Evolutionary conservation across 331 rosid species (phyloP).

Genomic region (Quercus phellos): DNA sequence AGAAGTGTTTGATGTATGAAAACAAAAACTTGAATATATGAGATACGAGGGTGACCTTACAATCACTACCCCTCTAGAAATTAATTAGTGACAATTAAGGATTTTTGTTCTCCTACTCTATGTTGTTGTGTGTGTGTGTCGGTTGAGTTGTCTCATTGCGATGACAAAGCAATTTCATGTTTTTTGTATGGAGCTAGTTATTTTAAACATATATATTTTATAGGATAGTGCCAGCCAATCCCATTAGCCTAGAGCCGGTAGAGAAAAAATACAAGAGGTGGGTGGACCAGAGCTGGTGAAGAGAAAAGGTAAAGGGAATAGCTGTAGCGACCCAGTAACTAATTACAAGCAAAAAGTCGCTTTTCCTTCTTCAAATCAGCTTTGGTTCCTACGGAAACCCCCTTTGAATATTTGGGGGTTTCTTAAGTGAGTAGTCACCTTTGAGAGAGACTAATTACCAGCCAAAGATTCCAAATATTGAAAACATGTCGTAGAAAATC

Average conservation of each 20-base stretch:
- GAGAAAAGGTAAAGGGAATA: conserved; percentile 10
- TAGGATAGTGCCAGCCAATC: background rate
- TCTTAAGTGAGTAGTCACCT: conserved; percentile 39
- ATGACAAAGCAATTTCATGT: background rate
- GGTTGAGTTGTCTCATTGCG: background rate
- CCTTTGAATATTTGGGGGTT: conserved; percentile 31
- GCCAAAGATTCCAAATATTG: conserved; percentile 7
- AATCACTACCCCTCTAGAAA: conserved; percentile 23
- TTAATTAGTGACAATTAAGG: conserved; percentile 11
- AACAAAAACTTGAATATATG: conserved; percentile 31
- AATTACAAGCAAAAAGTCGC: conserved; percentile 78
- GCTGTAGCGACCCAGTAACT: conserved; percentile 65
- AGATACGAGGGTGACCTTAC: conserved; percentile 44
- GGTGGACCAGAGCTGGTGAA: conserved; percentile 39
- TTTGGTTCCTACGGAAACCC: conserved; percentile 67
- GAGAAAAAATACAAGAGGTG: conserved; percentile 23
- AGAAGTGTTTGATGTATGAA: conserved; percentile 37
- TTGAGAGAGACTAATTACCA: conserved; percentile 62
- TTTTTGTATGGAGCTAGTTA: background rate
- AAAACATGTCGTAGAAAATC: background rate
- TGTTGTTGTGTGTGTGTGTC: background rate
- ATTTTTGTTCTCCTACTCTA: background rate
- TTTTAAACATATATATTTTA: background rate
- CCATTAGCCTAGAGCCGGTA: background rate
- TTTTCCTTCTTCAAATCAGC: conserved; percentile 60